Percentiles rank a stretch among this genome's conserved stretches.
Evolutionary conservation across 1,284 basidiomycete genomes (phyloP).

Genomic region (Tilletia caries): DNA sequence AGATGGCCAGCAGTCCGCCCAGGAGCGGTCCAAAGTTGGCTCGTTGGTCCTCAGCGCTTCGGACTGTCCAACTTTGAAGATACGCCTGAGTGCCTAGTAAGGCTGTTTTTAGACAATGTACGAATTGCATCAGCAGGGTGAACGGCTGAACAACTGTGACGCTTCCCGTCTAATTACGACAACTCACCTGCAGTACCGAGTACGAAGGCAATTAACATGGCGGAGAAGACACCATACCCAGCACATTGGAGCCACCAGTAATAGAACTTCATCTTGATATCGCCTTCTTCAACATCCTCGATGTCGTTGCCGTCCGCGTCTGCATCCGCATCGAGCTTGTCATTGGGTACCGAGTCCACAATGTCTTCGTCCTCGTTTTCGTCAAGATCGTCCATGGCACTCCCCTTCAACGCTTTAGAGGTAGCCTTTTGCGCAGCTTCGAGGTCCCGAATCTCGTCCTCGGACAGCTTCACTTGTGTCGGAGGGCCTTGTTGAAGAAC

Average conservation of each 20-base stretch:
- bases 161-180: too few relatives aligned
- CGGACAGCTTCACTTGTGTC: background rate
- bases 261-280: background rate
- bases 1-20: slow-evolving; percentile 14
- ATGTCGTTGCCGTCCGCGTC: background rate
- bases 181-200: background rate
- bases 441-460: background rate
- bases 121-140: too few relatives aligned
- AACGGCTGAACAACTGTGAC: too few relatives aligned
- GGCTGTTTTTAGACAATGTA: too few relatives aligned
- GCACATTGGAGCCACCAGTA: background rate
- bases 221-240: background rate
- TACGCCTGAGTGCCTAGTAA: background rate
- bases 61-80: slow-evolving; percentile 4
- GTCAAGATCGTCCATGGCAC: background rate
- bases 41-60: background rate
- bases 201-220: background rate
- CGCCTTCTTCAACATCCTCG: background rate
- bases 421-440: background rate
- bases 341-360: background rate
- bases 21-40: slow-evolving; percentile 20
- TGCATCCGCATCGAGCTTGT: background rate
- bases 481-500: background rate
- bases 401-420: background rate
- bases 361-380: background rate